phyloP scores from a whole-genome alignment of 2,329 filamentous ascomycete species.

The Aschersonia sp. region DNA sequence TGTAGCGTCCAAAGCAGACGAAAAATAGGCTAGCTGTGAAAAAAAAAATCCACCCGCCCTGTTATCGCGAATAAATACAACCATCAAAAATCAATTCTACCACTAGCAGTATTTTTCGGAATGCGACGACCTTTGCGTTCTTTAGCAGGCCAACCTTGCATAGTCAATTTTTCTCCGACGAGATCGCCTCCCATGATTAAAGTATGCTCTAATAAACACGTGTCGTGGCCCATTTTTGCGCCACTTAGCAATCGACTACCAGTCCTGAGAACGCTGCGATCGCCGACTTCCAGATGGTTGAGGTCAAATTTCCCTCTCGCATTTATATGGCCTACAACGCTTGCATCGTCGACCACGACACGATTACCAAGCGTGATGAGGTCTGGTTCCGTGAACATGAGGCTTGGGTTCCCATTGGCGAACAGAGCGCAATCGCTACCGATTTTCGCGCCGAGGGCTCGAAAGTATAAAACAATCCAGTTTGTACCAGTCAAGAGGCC shows the following conservation, averaged over 20 bases:
- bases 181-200: conserved; percentile 41
- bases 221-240: conserved; percentile 35
- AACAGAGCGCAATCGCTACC: conserved; percentile 41
- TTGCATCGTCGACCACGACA: conserved; percentile 39
- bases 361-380: conserved; percentile 37
- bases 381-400: conserved; percentile 44
- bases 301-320: conserved; percentile 40
- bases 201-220: conserved; percentile 41
- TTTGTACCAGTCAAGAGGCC: conserved; percentile 37
- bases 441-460: conserved; percentile 35
- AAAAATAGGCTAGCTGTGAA: too few relatives aligned
- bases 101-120: too few relatives aligned
- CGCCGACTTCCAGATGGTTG: conserved; percentile 33
- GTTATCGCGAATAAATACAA: too few relatives aligned
- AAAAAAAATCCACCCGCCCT: too few relatives aligned
- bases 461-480: conserved; percentile 38
- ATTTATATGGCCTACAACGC: conserved; percentile 41
- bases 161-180: conserved; percentile 31
- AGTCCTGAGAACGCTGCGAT: conserved; percentile 35
- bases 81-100: too few relatives aligned
- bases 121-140: background rate
- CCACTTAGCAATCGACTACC: conserved; percentile 37
- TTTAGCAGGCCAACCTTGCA: conserved; percentile 38
- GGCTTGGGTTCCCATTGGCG: conserved; percentile 33
- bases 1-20: too few relatives aligned